Evolutionary conservation across 148 eudicot species (phyloP).

Genomic region (Dysphania ambrosioides): DNA sequence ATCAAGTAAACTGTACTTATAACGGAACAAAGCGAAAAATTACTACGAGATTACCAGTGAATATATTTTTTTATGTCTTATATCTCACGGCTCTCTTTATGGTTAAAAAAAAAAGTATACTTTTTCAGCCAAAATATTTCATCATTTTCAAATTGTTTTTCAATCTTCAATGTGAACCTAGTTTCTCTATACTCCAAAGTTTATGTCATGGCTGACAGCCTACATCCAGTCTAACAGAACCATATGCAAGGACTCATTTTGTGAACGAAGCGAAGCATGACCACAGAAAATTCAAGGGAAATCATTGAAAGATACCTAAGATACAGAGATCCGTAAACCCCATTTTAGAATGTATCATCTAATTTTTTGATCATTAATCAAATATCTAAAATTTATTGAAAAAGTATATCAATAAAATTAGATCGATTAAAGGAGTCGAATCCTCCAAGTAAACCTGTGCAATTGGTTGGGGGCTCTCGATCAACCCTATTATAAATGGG

Average conservation of each 20-base stretch:
- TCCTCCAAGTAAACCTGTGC: no score
- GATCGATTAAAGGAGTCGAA: no score
- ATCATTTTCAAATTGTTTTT: neutral
- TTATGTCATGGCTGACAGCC: neutral
- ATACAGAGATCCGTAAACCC: neutral
- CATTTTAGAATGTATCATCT: neutral
- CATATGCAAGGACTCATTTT: neutral
- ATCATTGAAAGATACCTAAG: neutral
- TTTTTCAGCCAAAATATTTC: neutral
- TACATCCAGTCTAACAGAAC: neutral
- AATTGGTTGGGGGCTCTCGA: no score
- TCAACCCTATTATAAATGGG: no score
- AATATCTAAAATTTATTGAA: no score
- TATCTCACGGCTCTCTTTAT: no score
- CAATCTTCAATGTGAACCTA: neutral
- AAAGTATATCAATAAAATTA: no score
- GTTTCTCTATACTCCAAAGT: slow-evolving; percentile 6
- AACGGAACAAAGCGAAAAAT: neutral
- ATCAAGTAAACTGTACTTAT: slow-evolving; percentile 14
- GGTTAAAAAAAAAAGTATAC: no score
- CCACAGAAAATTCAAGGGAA: neutral
- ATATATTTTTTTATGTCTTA: no score
- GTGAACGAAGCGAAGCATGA: neutral
- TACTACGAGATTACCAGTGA: slow-evolving; percentile 10
- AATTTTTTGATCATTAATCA: no score